phyloP scores from a whole-genome alignment of 192 early-diverging fungal species.

The Linnemannia elongata region DNA sequence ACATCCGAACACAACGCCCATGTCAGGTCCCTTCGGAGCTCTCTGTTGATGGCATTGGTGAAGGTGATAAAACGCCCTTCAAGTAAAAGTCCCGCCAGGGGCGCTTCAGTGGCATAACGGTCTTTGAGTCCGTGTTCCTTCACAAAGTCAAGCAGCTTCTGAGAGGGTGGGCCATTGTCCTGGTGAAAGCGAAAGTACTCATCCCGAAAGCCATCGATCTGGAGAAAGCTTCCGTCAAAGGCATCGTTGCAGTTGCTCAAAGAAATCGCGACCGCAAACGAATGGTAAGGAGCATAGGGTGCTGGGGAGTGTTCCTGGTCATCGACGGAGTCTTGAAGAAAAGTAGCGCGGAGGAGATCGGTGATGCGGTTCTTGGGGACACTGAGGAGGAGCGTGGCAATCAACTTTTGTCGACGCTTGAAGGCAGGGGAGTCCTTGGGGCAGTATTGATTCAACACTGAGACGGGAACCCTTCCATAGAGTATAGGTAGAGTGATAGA shows the following conservation, averaged over 20 bases:
- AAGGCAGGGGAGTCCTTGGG: too few species aligned
- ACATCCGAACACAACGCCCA: neutral
- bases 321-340: too few species aligned
- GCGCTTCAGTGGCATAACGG: neutral
- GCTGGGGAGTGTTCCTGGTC: too few species aligned
- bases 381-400: too few species aligned
- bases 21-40: neutral
- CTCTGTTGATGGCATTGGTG: neutral
- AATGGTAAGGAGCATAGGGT: too few species aligned
- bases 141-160: neutral
- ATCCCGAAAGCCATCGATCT: neutral
- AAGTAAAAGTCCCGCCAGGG: neutral
- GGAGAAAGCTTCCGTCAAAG: neutral
- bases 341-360: too few species aligned
- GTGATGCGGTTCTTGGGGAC: too few species aligned
- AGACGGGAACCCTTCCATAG: neutral
- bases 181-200: neutral
- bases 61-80: neutral
- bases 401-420: too few species aligned
- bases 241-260: neutral
- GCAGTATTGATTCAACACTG: neutral
- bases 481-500: neutral
- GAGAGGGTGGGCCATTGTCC: neutral
- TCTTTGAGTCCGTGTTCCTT: neutral
- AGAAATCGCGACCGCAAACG: too few species aligned